Evolutionary conservation across 1,139 yeast genomes (phyloP), one percentile per base, ranked within the genome.

Genomic region (Candida labiduridarum): DNA sequence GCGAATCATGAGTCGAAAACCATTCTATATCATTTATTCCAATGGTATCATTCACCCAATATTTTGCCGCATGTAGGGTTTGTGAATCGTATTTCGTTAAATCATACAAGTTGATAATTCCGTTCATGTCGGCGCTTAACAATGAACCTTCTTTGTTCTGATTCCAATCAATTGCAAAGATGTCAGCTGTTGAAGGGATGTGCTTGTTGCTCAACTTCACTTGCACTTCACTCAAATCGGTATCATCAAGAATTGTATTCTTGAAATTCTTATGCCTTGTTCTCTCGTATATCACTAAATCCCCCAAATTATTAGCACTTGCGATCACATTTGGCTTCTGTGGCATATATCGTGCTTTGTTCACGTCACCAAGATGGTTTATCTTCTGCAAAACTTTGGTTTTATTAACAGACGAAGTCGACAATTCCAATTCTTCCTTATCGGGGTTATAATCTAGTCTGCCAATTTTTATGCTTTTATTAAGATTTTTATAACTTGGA

Each of bases 1-100:
- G 59, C 0, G 83, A 74, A 56, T 81, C 83, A 62, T 87, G 94
- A 44, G 69, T 68, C 3, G 79, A 76, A 47, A 78, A 63, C 87
- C 89, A 87, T 52, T 82, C 78, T 1, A 84, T 69, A 57, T 83
- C 87, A 61, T 87, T 87, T 12, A 82, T 71, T 0, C 89, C 89
- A 8, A 56, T 51, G 7, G 42, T 30, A 10, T 25, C 16, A 31
- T 48, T 33, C 16, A 44, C 29, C 53, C 54, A 56, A 45, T 49
- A 48, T 11, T 49, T 44, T 6, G 46, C 25, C 33, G 52, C 57
- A 35, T 53, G 46, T 19, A 61, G 50, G 4, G 38, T 45, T 10
- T 55, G 56, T 6, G 56, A 53, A 42, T 62, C 59, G 48, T 63
- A 65, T 10, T 52, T 48, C 43, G 61, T 64, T 5, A 76, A 63